Evolutionary conservation across 108 stramenopile genomes (phyloP), one percentile per base, ranked within the genome.

Genomic region (Cyclotella sp.): DNA sequence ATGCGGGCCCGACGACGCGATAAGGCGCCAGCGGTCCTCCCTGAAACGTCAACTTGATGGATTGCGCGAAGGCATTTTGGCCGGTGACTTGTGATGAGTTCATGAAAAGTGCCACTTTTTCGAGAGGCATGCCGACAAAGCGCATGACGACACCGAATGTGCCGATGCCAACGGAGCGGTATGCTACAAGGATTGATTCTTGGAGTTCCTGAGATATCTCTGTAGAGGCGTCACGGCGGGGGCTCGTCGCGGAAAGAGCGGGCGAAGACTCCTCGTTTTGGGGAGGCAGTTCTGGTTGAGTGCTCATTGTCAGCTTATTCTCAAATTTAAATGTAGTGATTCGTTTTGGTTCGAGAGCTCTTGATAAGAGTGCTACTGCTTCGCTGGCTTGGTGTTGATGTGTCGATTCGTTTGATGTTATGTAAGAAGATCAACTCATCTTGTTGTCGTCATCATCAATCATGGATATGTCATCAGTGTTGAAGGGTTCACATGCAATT

Each of bases 31-130:
- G 22, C 10, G 44, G 18, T 27, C 89, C 89, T 19, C 84, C 84
- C 39, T 76, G 27, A 44, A 90, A 90, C 39, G 89, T 87, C 10
- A 93, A 64, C 57, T 64, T 67, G 22, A 87, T 27, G 45, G 84
- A 82, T 74, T 93, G 89, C 12, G 39, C 29, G 39, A 90, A 77
- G 62, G 81, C 89, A 57, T 87, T 66, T 34, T 63, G 29, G 9
- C 91, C 91, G 1, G 86, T 70, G 14, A 92, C 91, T 78, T 89
- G 89, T 0, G 81, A 77, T 2, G 88, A 89, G 65, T 93, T 93
- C 88, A 89, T 85, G 65, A 72, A 88, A 58, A 93, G 84, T n/a
- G 91, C 91, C 12, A 90, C 86, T 70, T 90, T 93, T 73, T 93
- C 91, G 62, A 93, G 74, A 8, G 91, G 91, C 91, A 93, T 93